Base-by-base conservation (phyloP, 2,329 filamentous ascomycete species). In the Macrophomina pseudophaseolina region DNA sequence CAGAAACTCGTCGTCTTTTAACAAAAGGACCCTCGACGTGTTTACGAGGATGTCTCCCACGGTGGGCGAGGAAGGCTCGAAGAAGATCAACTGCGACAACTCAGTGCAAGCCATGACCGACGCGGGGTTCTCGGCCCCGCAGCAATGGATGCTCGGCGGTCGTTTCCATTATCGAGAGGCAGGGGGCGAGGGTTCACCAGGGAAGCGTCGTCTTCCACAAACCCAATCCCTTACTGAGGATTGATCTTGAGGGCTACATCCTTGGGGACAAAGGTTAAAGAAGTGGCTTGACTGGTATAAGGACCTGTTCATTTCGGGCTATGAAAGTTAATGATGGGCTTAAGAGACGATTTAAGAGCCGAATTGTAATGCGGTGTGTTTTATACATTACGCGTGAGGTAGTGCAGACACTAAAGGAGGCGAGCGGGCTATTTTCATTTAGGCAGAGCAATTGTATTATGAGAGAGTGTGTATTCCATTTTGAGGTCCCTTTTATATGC, bases 171-270 rank as follows among this genome's bases (percentile, higher is more conserved):
- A 44, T 66, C 9, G 16, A 46, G 4, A 5, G 42, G 38, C 18
- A 14, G 38, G 54, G 14, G n/a, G 16, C 18, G 1, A 1, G 3
- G 7, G 11, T 38, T 46, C 16, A 11, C 3, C 33, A 33, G 7
- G 69, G 69, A 1, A 72, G 64, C 35, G 72, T 74, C 51, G 69
- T 70, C 14, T 74, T 78, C 32, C 74, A 76, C 67, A 70, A 69
- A 40, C 74, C 72, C 0, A 75, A 77, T 66, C 74, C 74, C 1
- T 69, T 70, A 3, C 64, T 72, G 0, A 71, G 62, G 6, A 69
- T 76, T 23, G 72, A 75, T 54, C 67, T 72, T 0, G 59, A 74
- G 23, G 72, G 72, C 56, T 77, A 8, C 72, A 71, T 30, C 69
- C 63, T 0, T 75, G 75, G 67, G 73, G 72, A 8, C 69, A 70